These are phyloP conservation scores for Harringtonia aguacate DNA, from an alignment of 2,329 filamentous ascomycete species.

Conservation along the genomic window DNA sequence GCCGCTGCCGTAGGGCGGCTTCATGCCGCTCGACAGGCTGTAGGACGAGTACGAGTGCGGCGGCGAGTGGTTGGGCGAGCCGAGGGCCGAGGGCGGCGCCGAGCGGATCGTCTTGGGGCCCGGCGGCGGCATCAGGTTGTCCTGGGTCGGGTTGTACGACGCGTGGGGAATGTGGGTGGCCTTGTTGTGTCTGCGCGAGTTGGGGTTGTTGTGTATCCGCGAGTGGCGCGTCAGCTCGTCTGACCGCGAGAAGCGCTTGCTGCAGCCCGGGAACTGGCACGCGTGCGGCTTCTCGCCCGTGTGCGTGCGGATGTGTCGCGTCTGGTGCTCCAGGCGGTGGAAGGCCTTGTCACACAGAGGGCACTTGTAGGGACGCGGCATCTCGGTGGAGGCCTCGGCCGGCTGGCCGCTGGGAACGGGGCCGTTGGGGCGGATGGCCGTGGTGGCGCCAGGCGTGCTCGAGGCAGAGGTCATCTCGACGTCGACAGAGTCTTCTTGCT, in stretches of 20 bases:
- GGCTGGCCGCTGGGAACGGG: conserved; percentile 51
- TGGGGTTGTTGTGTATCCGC: conserved; percentile 97
- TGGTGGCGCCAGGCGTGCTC: conserved; percentile 21
- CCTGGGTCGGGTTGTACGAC: conserved; percentile 31
- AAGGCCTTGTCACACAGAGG: conserved; percentile 97
- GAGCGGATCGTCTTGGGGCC: conserved; percentile 75
- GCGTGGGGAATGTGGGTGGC: conserved; percentile 35
- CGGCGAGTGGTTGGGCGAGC: conserved; percentile 91
- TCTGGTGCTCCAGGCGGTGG: conserved; percentile 93
- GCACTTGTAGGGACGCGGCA: conserved; percentile 96
- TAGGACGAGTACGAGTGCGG: conserved; percentile 78
- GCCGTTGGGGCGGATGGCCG: conserved; percentile 51
- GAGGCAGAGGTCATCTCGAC: conserved; percentile 30
- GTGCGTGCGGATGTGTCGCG: conserved; percentile 77
- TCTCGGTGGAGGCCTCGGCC: conserved; percentile 50
- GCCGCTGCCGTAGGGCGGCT: conserved; percentile 36
- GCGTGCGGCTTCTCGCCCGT: conserved; percentile 80
- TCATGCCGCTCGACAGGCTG: conserved; percentile 34
- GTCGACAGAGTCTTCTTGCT: conserved; percentile 23
- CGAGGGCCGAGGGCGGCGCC: conserved; percentile 74
- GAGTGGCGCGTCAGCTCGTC: conserved; percentile 96
- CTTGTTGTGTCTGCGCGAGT: conserved; percentile 90
- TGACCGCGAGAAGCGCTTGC: conserved; percentile 91
- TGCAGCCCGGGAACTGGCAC: conserved; percentile 91
- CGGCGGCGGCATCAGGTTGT: conserved; percentile 70